These are phyloP conservation scores for Auriscalpium microsporum DNA, from an alignment of 768 basidiomycete genomes.

Conservation along the genomic window DNA sequence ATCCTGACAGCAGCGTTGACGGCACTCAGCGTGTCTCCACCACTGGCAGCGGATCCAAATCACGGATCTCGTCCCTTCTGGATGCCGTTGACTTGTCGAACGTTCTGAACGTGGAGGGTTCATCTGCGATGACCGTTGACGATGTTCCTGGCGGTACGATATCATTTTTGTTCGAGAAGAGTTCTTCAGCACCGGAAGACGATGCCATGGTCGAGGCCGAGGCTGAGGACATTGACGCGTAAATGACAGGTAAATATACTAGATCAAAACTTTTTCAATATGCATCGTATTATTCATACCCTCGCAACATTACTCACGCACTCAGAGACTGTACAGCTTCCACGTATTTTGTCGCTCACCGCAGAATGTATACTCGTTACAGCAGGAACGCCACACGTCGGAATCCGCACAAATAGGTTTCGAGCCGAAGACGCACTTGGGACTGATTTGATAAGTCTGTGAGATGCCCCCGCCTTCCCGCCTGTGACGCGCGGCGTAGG, in stretches of 20 bases:
- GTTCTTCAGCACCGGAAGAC: conserved; percentile 81
- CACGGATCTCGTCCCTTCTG: conserved; percentile 27
- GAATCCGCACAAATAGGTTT: no score
- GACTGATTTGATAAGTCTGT: no score
- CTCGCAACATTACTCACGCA: no score
- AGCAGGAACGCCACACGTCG: no score
- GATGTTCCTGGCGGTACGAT: conserved; percentile 56
- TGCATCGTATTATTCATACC: no score
- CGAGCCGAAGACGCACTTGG: no score
- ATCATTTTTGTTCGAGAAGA: conserved; percentile 74
- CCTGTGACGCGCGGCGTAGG: no score
- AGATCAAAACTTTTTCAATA: no score
- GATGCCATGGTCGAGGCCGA: conserved; percentile 46
- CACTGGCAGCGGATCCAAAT: conserved; percentile 12
- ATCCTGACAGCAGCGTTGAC: conserved; percentile 6
- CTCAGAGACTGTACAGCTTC: no score
- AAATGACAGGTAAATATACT: neutral
- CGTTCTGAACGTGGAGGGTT: conserved; percentile 27
- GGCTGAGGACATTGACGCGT: neutral
- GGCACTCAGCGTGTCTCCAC: conserved; percentile 4
- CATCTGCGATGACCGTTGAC: conserved; percentile 33
- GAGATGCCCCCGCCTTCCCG: no score
- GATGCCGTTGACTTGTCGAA: conserved; percentile 43
- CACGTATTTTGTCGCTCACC: no score
- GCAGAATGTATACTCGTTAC: no score